Base-by-base conservation (phyloP, 225 moss, liverwort and hornwort species). In the Marchantia polymorpha region DNA sequence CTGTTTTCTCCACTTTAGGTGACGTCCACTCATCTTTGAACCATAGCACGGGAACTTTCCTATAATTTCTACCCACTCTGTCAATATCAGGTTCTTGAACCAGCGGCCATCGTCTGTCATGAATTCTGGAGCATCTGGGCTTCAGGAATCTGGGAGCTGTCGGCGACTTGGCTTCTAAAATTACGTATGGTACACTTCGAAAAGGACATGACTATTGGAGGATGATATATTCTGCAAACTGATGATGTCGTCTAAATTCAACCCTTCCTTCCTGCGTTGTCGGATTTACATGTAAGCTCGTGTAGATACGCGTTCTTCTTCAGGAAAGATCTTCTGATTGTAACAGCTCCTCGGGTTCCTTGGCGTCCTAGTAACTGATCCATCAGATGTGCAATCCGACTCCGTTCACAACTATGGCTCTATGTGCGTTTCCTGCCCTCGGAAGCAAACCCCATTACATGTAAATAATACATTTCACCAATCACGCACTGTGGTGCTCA, bases 241-340 rank as follows among this genome's bases (percentile, higher is more conserved):
- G 58, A 59, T 58, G 31, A 7, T 10, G 75, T 16, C 8, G 16
- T 27, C 17, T 12, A 52, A 2, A 39, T 39, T 29, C 15, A 59
- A 59, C 54, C 31, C 4, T 12, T 0, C 26, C 12, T 54, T 56
- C 26, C 29, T 56, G 27, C 31, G 14, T 55, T 54, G n/a, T 75
- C 20, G 59, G 58, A 75, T 58, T 9, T 59, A 75, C 59, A 16
- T 59, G 10, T 39, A 20, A 29, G 17, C 10, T 73, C 27, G 14
- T 75, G 58, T 75, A 75, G 75, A 75, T 75, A 75, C 26, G 75
- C 30, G 56, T 75, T 59, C 39, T 27, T 19, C 53, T 73, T 73
- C 23, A 73, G 60, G 75, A 16, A 59, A 31, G 17, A 59, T 75
- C 19, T 75, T 30, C n/a, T 2, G 4, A 75, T 17, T 39, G 16